Evolutionary conservation across 768 basidiomycete genomes (phyloP).

Genomic region (Lactarius hengduanensis): DNA sequence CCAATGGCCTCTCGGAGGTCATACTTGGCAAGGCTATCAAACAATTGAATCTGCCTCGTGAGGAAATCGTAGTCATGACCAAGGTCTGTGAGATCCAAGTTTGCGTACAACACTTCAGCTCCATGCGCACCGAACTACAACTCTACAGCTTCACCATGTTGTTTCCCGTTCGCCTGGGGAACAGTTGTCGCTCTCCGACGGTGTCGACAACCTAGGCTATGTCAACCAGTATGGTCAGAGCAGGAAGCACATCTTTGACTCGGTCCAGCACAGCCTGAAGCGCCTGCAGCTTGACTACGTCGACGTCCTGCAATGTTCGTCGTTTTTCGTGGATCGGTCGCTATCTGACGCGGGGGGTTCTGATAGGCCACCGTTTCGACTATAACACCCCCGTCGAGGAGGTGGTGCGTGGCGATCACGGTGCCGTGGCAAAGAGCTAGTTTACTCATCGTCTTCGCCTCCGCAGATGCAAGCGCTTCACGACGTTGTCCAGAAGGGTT

Average conservation of each 20-base stretch:
- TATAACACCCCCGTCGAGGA: slow-evolving; percentile 44
- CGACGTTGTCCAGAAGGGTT: slow-evolving; percentile 43
- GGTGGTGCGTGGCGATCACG: slow-evolving; percentile 28
- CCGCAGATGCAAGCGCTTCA: slow-evolving; percentile 43
- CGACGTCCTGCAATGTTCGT: slow-evolving; percentile 62
- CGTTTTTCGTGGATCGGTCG: background rate
- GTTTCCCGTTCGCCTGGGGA: background rate
- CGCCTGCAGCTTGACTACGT: slow-evolving; percentile 71
- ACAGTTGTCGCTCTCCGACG: slow-evolving; percentile 18
- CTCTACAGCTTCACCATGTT: slow-evolving; percentile 14
- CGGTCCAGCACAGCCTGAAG: slow-evolving; percentile 54
- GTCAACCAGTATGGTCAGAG: slow-evolving; percentile 41
- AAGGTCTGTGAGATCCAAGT: slow-evolving; percentile 35
- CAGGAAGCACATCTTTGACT: slow-evolving; percentile 59
- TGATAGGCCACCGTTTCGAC: slow-evolving; percentile 42
- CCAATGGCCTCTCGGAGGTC: slow-evolving; percentile 42
- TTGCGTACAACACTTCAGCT: background rate
- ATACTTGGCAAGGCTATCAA: slow-evolving; percentile 51
- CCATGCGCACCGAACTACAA: background rate
- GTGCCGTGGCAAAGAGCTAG: background rate
- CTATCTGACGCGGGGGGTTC: slow-evolving; percentile 4
- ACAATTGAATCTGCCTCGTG: slow-evolving; percentile 44
- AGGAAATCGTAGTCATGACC: slow-evolving; percentile 51
- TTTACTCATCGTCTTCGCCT: background rate
- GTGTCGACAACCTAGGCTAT: slow-evolving; percentile 33